These are phyloP conservation scores for Phaffomyces opuntiae DNA, from an alignment of 805 yeast species.

Conservation along the genomic window DNA sequence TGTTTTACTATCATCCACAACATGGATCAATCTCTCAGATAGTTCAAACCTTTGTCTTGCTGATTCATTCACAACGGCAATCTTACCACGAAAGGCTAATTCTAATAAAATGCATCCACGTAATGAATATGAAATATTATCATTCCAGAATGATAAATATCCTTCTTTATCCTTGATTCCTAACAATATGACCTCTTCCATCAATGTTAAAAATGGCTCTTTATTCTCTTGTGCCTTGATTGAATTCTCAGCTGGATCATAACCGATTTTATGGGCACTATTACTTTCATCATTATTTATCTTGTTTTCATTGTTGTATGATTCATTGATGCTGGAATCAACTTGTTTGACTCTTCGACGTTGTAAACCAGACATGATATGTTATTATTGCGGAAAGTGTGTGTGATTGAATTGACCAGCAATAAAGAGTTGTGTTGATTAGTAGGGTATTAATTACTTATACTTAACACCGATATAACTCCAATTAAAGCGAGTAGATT, in stretches of 20 bases:
- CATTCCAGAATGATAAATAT: conserved; percentile 95
- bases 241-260: conserved; percentile 58
- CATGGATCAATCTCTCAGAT: conserved; percentile 82
- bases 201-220: conserved; percentile 74
- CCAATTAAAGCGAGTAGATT: background rate
- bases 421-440: background rate
- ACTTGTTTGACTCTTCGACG: conserved; percentile 62
- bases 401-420: background rate
- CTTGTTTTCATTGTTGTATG: background rate
- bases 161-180: conserved; percentile 97
- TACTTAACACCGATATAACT: background rate
- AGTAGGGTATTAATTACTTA: background rate
- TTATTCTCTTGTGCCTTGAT: conserved; percentile 28
- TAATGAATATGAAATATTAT: conserved; percentile 90
- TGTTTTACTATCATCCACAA: conserved; percentile 76
- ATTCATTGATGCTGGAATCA: conserved; percentile 5
- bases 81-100: conserved; percentile 84
- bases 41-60: conserved; percentile 84
- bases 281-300: background rate
- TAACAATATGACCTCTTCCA: conserved; percentile 93
- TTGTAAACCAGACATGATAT: conserved; percentile 50
- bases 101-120: conserved; percentile 92
- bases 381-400: background rate
- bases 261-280: conserved; percentile 62
- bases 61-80: conserved; percentile 85